Conservation (phyloP, 768 basidiomycete genomes). For the Coprinopsis sp. region DNA sequence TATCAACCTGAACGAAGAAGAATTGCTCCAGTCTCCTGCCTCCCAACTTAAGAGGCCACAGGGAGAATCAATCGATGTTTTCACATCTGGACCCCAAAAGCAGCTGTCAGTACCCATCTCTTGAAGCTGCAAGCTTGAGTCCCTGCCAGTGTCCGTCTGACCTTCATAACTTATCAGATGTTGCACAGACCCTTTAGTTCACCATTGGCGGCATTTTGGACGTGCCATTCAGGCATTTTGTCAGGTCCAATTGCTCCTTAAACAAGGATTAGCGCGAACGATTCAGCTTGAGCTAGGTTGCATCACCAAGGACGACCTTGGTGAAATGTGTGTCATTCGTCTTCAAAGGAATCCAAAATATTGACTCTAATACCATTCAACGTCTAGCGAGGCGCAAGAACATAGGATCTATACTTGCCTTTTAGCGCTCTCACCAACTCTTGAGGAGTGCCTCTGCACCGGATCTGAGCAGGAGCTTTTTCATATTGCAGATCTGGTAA, state of each 20-base stretch:
- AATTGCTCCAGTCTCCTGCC: too few relatives aligned
- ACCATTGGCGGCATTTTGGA: background rate
- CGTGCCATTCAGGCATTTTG: background rate
- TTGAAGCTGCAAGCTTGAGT: too few relatives aligned
- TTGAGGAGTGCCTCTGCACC: background rate
- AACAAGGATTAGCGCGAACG: background rate
- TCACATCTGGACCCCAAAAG: too few relatives aligned
- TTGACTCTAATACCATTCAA: background rate
- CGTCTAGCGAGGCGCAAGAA: background rate
- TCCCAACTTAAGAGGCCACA: too few relatives aligned
- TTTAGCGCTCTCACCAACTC: background rate
- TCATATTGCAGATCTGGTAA: background rate
- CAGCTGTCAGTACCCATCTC: too few relatives aligned
- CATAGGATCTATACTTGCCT: background rate
- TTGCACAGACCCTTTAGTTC: slow-evolving; percentile 1
- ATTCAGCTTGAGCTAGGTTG: background rate
- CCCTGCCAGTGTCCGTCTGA: too few relatives aligned
- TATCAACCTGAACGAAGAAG: too few relatives aligned
- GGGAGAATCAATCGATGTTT: too few relatives aligned
- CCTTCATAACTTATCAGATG: too few relatives aligned
- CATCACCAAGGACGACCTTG: background rate
- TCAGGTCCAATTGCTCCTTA: background rate
- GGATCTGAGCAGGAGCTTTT: background rate
- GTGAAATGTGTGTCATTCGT: background rate
- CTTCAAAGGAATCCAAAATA: background rate